phyloP scores from a whole-genome alignment of 345 rosid species.

The Syzygium aqueum region DNA sequence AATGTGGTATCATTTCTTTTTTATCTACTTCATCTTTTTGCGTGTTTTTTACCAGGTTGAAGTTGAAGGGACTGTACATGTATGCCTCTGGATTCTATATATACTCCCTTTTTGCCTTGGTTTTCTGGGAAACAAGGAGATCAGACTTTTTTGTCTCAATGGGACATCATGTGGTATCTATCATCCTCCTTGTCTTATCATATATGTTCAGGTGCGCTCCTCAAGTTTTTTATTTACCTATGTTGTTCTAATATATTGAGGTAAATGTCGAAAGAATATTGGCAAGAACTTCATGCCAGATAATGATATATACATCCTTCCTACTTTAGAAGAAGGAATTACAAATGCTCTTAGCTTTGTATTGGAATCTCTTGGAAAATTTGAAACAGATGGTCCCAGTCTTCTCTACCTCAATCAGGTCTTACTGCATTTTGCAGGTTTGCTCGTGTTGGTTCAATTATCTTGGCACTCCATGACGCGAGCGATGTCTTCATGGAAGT shows the following conservation, averaged over 20 bases:
- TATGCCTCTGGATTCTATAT: slow-evolving; percentile 73
- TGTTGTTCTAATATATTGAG: background rate
- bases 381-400: background rate
- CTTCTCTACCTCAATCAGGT: background rate
- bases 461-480: slow-evolving; percentile 69
- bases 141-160: slow-evolving; percentile 62
- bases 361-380: background rate
- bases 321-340: background rate
- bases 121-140: slow-evolving; percentile 85
- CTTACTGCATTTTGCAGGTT: slow-evolving; percentile 26
- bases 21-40: background rate
- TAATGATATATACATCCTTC: background rate
- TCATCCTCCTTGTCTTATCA: slow-evolving; percentile 50
- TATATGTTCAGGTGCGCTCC: slow-evolving; percentile 50
- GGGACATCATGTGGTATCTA: slow-evolving; percentile 60
- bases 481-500: slow-evolving; percentile 67
- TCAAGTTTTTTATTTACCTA: background rate
- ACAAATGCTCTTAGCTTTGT: background rate
- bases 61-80: slow-evolving; percentile 65
- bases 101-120: slow-evolving; percentile 66
- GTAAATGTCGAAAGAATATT: background rate
- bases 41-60: slow-evolving; percentile 30
- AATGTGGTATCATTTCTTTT: background rate
- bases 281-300: background rate
- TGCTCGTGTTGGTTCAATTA: slow-evolving; percentile 60